These are phyloP conservation scores for Larix sibirica DNA, from an alignment of 83 land plant genomes.

Conservation along the genomic window DNA sequence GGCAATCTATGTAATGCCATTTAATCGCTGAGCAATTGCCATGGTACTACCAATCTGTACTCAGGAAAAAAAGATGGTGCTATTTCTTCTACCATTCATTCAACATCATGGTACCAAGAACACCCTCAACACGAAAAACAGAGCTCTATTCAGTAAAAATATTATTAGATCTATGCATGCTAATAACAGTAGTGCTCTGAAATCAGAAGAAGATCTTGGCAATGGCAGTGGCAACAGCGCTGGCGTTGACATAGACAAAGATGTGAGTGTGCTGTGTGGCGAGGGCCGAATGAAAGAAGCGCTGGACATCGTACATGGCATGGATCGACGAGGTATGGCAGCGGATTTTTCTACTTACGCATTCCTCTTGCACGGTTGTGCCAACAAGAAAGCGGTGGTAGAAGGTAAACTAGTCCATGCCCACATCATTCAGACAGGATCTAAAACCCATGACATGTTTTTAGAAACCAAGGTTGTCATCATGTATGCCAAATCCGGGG, in stretches of 20 bases:
- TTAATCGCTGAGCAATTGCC: no score
- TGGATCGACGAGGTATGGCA: neutral
- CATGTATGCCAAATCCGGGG: neutral
- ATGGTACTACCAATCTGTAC: no score
- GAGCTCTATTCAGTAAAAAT: no score
- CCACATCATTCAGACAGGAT: neutral
- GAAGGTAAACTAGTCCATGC: constrained; percentile 10
- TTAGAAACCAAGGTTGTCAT: constrained; percentile 2
- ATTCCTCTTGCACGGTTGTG: constrained; percentile 2
- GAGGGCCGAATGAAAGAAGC: constrained; percentile 12
- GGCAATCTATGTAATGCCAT: no score
- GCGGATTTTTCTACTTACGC: neutral
- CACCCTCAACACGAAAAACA: no score
- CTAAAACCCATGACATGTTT: neutral
- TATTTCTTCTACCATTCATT: no score
- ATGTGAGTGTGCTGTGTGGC: neutral
- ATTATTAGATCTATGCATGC: no score
- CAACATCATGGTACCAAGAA: no score
- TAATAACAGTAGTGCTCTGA: no score
- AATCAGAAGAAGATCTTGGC: no score
- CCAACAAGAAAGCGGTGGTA: neutral
- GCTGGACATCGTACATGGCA: neutral
- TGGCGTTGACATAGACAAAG: neutral
- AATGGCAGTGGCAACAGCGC: no score
- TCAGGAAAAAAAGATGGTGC: no score